Evolutionary conservation across 306 rosid species (phyloP).

Genomic region (Lithocarpus polystachyus): DNA sequence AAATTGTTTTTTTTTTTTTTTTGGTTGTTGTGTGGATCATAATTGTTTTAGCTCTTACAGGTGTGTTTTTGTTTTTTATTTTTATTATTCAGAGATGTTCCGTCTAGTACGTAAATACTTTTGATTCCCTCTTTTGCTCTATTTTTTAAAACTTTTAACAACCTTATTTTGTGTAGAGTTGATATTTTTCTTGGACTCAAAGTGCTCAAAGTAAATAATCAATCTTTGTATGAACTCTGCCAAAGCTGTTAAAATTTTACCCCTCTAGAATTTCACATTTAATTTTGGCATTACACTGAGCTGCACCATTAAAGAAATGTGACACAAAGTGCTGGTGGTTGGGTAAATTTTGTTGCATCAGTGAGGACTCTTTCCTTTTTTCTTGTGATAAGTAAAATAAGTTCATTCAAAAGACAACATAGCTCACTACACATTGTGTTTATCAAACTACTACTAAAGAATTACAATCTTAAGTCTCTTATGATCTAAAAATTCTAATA

Average conservation of each 20-base stretch:
- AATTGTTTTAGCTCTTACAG: constrained; percentile 23
- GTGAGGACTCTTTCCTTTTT: not conserved
- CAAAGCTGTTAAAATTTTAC: not conserved
- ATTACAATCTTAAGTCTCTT: too few relatives aligned
- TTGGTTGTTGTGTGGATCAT: constrained; percentile 1
- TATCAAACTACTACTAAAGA: too few relatives aligned
- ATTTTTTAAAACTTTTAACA: too few relatives aligned
- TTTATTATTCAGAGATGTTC: constrained; percentile 80
- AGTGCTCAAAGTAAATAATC: not conserved
- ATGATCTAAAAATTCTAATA: too few relatives aligned
- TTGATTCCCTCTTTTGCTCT: too few relatives aligned
- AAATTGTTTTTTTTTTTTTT: not conserved
- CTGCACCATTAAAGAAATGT: not conserved
- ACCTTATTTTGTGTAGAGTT: too few relatives aligned
- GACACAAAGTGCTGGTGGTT: not conserved
- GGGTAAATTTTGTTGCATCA: not conserved
- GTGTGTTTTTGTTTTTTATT: constrained; percentile 12
- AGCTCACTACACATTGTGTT: too few relatives aligned
- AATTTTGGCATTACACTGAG: not conserved
- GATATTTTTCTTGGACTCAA: too few relatives aligned
- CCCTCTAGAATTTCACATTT: not conserved
- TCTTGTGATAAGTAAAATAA: too few relatives aligned
- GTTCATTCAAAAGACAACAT: too few relatives aligned
- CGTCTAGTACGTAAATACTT: too few relatives aligned
- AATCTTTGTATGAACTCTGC: not conserved